Evolutionary conservation across 768 basidiomycete genomes (phyloP).

Genomic region (Panaeolus cyanescens): DNA sequence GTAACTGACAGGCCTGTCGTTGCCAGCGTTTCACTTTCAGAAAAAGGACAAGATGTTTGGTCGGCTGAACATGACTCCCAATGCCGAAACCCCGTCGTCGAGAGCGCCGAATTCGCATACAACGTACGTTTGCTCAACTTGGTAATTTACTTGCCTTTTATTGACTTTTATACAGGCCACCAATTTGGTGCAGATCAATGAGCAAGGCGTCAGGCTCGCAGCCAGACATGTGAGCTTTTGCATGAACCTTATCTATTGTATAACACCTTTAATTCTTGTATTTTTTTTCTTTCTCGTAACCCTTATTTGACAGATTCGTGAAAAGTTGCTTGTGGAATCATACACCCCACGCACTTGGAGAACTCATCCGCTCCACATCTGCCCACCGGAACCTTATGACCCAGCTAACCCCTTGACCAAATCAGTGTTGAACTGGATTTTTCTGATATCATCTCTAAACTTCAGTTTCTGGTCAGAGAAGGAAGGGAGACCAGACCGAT

Average conservation of each 20-base stretch:
- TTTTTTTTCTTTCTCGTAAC: conserved; percentile 4
- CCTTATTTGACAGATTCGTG: conserved; percentile 52
- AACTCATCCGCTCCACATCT: conserved; percentile 72
- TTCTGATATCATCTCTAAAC: conserved; percentile 83
- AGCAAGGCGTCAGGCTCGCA: conserved; percentile 60
- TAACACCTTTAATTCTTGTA: conserved; percentile 1
- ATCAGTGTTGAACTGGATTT: conserved; percentile 79
- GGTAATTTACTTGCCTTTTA: conserved; percentile 3
- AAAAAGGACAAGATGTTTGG: conserved; percentile 27
- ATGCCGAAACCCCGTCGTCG: conserved; percentile 57
- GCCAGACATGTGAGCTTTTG: conserved; percentile 58
- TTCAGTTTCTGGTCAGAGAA: conserved; percentile 89
- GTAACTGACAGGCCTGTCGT: background rate
- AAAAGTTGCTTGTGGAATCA: conserved; percentile 56
- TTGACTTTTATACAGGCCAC: conserved; percentile 45
- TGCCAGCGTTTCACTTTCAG: conserved; percentile 15
- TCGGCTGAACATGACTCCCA: conserved; percentile 20
- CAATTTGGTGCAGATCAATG: conserved; percentile 58
- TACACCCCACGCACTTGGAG: conserved; percentile 86
- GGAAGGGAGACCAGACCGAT: conserved; percentile 60
- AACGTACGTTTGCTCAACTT: conserved; percentile 38
- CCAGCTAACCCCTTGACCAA: conserved; percentile 54
- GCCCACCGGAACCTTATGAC: conserved; percentile 66
- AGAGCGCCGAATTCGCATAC: conserved; percentile 57
- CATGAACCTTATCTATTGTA: conserved; percentile 6